Evolutionary conservation across 2,329 filamentous ascomycete genomes (phyloP).

Genomic region (Verticillium zaregamsianum): DNA sequence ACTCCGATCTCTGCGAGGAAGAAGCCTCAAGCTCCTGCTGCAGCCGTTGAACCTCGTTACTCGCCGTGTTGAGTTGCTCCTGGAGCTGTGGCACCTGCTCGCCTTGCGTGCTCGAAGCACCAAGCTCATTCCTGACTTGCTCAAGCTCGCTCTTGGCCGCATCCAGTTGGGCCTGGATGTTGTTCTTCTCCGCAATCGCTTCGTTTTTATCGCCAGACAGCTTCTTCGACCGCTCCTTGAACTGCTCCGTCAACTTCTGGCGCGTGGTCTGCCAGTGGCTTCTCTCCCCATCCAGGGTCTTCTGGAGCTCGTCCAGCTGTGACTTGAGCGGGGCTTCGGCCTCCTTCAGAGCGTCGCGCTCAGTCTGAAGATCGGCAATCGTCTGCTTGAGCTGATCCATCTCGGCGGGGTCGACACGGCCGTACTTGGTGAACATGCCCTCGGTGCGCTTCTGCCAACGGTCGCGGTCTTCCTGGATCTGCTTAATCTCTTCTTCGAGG

Average conservation of each 20-base stretch:
- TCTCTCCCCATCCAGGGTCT: conserved; percentile 50
- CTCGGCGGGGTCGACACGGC: conserved; percentile 89
- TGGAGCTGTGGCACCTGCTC: conserved; percentile 32
- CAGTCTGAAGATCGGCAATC: conserved; percentile 60
- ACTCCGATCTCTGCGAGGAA: conserved; percentile 25
- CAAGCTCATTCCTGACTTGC: conserved; percentile 29
- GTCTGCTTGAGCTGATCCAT: conserved; percentile 83
- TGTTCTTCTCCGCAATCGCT: conserved; percentile 45
- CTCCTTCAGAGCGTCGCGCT: conserved; percentile 54
- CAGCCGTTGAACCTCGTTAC: conserved; percentile 51
- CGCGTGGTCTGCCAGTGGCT: conserved; percentile 47
- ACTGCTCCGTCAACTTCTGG: conserved; percentile 55
- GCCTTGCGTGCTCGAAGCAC: not conserved
- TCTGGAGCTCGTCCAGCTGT: conserved; percentile 48
- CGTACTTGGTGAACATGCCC: conserved; percentile 93
- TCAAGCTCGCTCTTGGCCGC: conserved; percentile 51
- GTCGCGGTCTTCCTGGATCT: conserved; percentile 87
- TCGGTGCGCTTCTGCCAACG: conserved; percentile 95
- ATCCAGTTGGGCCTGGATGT: conserved; percentile 46
- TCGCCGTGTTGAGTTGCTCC: conserved; percentile 42
- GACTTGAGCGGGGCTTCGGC: conserved; percentile 47
- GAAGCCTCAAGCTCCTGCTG: conserved; percentile 28
- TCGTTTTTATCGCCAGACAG: conserved; percentile 52
- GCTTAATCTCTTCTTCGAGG: conserved; percentile 81
- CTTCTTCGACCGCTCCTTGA: conserved; percentile 55